These are phyloP conservation scores for Fusarium heterosporum DNA, from an alignment of 2,329 filamentous ascomycete species.

Conservation along the genomic window DNA sequence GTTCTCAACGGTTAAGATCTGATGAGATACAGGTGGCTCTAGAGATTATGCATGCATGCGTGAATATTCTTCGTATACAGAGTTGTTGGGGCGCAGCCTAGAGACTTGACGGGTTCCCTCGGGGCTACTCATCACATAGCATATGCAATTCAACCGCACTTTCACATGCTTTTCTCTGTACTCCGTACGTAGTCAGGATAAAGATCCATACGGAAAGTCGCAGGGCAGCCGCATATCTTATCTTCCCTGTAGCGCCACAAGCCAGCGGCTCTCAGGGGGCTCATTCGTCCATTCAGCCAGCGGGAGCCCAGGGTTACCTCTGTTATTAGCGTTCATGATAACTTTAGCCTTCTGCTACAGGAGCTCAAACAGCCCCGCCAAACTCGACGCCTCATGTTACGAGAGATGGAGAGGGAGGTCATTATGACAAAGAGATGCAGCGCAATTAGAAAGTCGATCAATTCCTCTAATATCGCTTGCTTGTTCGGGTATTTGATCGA, in stretches of 20 bases:
- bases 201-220: slow-evolving; percentile 16
- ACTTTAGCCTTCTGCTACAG: slow-evolving; percentile 20
- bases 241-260: slow-evolving; percentile 37
- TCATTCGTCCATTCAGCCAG: slow-evolving; percentile 27
- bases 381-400: slow-evolving; percentile 12
- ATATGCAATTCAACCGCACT: slow-evolving; percentile 43
- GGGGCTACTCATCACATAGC: slow-evolving; percentile 18
- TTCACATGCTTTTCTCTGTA: slow-evolving; percentile 43
- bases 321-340: slow-evolving; percentile 28
- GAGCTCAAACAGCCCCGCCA: slow-evolving; percentile 31
- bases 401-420: slow-evolving; percentile 22
- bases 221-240: slow-evolving; percentile 11
- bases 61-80: slow-evolving; percentile 5
- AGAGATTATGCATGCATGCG: slow-evolving; percentile 5
- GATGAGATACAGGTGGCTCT: slow-evolving; percentile 28
- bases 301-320: slow-evolving; percentile 23
- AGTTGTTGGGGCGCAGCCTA: slow-evolving; percentile 42
- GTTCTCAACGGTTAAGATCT: slow-evolving; percentile 41
- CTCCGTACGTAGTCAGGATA: not conserved
- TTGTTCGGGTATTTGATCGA: not conserved
- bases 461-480: not conserved
- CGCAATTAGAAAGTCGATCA: slow-evolving; percentile 40
- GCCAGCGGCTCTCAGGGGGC: slow-evolving; percentile 24
- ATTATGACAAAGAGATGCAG: slow-evolving; percentile 21
- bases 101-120: slow-evolving; percentile 32